Evolutionary conservation across 1,139 yeast species (phyloP).

Genomic region (Suhomyces chickasaworum): DNA sequence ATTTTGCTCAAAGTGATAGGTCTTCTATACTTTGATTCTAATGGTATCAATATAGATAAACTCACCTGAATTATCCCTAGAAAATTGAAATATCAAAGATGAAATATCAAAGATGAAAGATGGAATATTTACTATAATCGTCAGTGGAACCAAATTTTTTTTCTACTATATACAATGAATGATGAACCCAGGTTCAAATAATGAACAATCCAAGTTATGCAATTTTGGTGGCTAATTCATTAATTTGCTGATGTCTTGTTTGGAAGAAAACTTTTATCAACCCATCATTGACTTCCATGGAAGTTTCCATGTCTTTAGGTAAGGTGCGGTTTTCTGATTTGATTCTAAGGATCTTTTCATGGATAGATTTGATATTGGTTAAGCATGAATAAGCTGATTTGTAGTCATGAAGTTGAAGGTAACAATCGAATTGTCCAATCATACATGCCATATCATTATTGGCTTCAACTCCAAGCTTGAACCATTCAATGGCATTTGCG

Average conservation of each 20-base stretch:
- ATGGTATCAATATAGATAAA: too few species aligned
- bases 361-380: conserved; percentile 27
- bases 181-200: too few species aligned
- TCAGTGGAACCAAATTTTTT: background rate
- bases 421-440: conserved; percentile 73
- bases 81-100: too few species aligned
- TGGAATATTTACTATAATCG: background rate
- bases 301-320: conserved; percentile 28
- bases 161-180: conserved; percentile 4
- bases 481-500: conserved; percentile 75
- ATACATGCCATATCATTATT: conserved; percentile 59
- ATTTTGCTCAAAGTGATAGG: conserved; percentile 16
- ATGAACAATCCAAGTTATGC: too few species aligned
- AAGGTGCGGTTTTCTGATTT: conserved; percentile 18
- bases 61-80: too few species aligned
- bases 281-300: conserved; percentile 28
- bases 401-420: conserved; percentile 30
- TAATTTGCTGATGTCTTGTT: background rate
- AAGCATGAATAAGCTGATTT: conserved; percentile 31
- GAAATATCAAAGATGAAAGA: too few species aligned
- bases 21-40: conserved; percentile 13
- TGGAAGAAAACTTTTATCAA: conserved; percentile 32
- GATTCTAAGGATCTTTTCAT: conserved; percentile 26
- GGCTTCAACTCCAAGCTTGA: conserved; percentile 73
- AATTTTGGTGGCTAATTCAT: conserved; percentile 14